Evolutionary conservation across 352 stramenopile genomes (phyloP).

Genomic region (Phytophthora pluvialis): DNA sequence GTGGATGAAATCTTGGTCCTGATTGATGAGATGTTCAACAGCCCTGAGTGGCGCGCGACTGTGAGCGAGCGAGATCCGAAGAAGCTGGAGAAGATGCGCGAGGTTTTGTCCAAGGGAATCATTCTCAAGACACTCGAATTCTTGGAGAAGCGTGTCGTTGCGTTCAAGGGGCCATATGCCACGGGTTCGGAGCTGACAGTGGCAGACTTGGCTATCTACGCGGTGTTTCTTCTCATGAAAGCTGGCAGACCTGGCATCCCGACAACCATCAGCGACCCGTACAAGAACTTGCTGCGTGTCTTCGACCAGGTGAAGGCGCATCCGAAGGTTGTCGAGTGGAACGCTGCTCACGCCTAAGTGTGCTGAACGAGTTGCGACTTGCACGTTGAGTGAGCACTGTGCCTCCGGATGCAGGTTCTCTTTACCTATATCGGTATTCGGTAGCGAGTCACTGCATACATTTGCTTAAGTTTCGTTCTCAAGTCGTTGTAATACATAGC

Average conservation of each 20-base stretch:
- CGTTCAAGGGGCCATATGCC: conserved; percentile 34
- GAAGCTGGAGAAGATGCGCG: conserved; percentile 46
- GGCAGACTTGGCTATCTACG: conserved; percentile 54
- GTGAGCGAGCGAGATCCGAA: conserved; percentile 19
- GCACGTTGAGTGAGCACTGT: neutral
- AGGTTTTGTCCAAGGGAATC: conserved; percentile 33
- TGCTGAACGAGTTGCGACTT: neutral
- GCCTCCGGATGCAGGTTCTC: neutral
- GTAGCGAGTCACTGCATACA: too few species aligned
- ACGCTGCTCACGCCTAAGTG: conserved; percentile 14
- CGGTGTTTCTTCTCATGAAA: conserved; percentile 33
- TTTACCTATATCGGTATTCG: too few species aligned
- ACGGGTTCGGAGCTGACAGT: conserved; percentile 39
- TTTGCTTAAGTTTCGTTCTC: too few species aligned
- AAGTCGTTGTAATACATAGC: too few species aligned
- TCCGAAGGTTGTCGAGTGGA: conserved; percentile 46
- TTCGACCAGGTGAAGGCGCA: conserved; percentile 37
- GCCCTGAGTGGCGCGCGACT: conserved; percentile 13
- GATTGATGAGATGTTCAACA: conserved; percentile 47
- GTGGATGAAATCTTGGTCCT: conserved; percentile 51
- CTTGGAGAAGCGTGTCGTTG: conserved; percentile 44
- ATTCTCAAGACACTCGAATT: conserved; percentile 41
- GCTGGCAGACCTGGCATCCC: conserved; percentile 35
- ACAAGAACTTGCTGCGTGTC: conserved; percentile 32
- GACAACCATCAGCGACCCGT: conserved; percentile 35